Conservation (phyloP, 495 filamentous ascomycete species). For the Hyaloscypha variabilis region DNA sequence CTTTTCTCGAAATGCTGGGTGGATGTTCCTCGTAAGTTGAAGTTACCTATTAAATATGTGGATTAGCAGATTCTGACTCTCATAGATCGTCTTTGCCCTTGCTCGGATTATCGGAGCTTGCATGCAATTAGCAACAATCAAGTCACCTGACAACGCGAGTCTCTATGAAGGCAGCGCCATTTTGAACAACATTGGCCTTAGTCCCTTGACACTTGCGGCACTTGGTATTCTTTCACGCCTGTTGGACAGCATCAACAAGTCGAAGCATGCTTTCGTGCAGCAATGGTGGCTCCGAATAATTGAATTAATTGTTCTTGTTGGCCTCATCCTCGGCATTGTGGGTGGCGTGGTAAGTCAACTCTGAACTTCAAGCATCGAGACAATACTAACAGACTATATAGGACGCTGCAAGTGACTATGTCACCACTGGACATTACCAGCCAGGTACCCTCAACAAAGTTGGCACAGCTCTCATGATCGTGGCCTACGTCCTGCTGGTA, state of each 20-base stretch:
- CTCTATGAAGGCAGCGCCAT: constrained; percentile 32
- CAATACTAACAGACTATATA: no score
- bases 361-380: no score
- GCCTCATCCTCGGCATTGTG: constrained; percentile 34
- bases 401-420: constrained; percentile 19
- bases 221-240: constrained; percentile 33
- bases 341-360: no score
- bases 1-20: constrained; percentile 38
- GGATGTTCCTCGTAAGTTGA: constrained; percentile 34
- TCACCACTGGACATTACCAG: constrained; percentile 19
- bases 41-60: no score
- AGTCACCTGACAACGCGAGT: constrained; percentile 24
- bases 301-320: constrained; percentile 29
- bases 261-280: constrained; percentile 21
- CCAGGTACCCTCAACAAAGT: constrained; percentile 28
- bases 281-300: constrained; percentile 23
- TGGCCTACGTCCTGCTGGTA: constrained; percentile 26
- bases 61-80: no score
- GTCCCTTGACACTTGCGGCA: constrained; percentile 29
- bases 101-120: constrained; percentile 39
- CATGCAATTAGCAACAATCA: constrained; percentile 43
- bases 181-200: constrained; percentile 31
- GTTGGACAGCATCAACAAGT: constrained; percentile 25
- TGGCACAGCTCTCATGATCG: constrained; percentile 28
- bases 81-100: constrained; percentile 36